Conservation (phyloP, 352 stramenopile genomes). For the Pythium phragmitis region DNA sequence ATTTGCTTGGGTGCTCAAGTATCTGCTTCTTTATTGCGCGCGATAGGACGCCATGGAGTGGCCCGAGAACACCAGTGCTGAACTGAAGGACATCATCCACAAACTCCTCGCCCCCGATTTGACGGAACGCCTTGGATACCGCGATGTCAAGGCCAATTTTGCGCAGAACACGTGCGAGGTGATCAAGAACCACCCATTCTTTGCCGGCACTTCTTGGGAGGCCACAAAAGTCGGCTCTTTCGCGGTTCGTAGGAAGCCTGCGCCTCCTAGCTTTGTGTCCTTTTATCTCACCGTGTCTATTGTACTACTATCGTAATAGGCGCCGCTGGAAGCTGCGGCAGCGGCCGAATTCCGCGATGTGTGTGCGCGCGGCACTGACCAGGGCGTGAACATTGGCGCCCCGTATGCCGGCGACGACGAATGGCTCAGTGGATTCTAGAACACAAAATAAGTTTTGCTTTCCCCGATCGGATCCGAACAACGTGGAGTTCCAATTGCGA, state of each 20-base stretch:
- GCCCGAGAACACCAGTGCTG: conserved; percentile 60
- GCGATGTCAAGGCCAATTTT: conserved; percentile 42
- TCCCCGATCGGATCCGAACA: not conserved
- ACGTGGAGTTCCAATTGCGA: conserved; percentile 19
- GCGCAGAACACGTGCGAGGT: conserved; percentile 52
- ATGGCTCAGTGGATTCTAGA: conserved; percentile 78
- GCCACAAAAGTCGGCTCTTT: conserved; percentile 80
- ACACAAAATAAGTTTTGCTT: conserved; percentile 1
- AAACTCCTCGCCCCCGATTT: conserved; percentile 62
- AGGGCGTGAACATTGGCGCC: conserved; percentile 71
- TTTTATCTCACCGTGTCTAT: conserved; percentile 1
- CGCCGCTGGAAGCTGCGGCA: conserved; percentile 70
- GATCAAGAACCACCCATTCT: conserved; percentile 84
- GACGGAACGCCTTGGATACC: conserved; percentile 53
- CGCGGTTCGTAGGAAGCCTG: conserved; percentile 42
- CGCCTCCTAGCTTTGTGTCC: not conserved
- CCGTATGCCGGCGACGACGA: conserved; percentile 69
- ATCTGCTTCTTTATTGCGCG: not conserved
- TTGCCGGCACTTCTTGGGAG: conserved; percentile 80
- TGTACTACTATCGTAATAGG: conserved; percentile 33
- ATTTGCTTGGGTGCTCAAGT: not conserved
- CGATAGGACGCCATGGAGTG: conserved; percentile 61
- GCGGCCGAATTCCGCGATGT: conserved; percentile 75
- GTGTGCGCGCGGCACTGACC: conserved; percentile 38
- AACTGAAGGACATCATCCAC: conserved; percentile 73